These are phyloP conservation scores for Metahyphopichia silvanorum DNA, from an alignment of 805 yeast species.

Conservation along the genomic window DNA sequence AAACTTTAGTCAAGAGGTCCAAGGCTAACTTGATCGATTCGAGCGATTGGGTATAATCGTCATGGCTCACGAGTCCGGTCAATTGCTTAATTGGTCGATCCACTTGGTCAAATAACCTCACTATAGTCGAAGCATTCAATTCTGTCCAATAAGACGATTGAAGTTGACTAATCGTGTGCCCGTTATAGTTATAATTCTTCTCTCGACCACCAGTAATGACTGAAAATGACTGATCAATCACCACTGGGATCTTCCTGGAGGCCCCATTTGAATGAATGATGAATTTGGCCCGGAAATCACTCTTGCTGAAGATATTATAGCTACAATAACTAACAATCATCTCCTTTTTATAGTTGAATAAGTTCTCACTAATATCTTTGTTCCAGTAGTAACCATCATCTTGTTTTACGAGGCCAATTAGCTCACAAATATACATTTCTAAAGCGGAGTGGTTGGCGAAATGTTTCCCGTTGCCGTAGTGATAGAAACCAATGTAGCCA, in stretches of 20 bases:
- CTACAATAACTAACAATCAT: conserved; percentile 55
- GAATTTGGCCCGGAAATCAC: conserved; percentile 71
- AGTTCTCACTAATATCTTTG: conserved; percentile 5
- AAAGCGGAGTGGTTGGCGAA: conserved; percentile 19
- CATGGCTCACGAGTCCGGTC: conserved; percentile 55
- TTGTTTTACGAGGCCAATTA: conserved; percentile 23
- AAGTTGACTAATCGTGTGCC: conserved; percentile 14
- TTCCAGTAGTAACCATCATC: conserved; percentile 14
- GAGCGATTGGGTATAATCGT: conserved; percentile 29
- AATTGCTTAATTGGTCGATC: conserved; percentile 53
- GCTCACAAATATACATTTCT: conserved; percentile 24
- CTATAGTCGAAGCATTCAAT: conserved; percentile 52
- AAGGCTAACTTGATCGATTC: conserved; percentile 17
- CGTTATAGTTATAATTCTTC: conserved; percentile 11
- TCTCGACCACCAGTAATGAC: conserved; percentile 13
- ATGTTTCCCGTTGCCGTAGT: conserved; percentile 34
- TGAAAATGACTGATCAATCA: conserved; percentile 31
- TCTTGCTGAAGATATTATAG: conserved; percentile 68
- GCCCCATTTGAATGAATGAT: conserved; percentile 25
- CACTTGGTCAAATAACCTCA: conserved; percentile 52
- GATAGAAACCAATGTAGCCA: conserved; percentile 39
- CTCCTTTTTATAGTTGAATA: conserved; percentile 12
- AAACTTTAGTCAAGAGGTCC: conserved; percentile 37
- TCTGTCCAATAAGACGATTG: conserved; percentile 51
- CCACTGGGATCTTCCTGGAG: conserved; percentile 10